Conservation (phyloP, 768 basidiomycete genomes). For the Tricholoma saponaceum region DNA sequence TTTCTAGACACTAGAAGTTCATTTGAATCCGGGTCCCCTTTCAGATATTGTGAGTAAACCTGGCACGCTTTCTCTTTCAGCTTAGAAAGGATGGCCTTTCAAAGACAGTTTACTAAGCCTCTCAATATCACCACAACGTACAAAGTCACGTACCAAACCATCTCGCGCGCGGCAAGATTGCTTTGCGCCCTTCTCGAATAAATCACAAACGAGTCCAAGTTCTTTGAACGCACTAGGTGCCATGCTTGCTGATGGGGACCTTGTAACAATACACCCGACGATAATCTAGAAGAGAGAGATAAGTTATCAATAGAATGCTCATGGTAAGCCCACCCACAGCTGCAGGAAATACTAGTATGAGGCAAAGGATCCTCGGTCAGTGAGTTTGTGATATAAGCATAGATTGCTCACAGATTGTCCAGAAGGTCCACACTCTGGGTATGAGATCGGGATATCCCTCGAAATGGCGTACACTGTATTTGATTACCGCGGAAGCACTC, state of each 20-base stretch:
- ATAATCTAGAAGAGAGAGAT: slow-evolving; percentile 41
- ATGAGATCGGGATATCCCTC: slow-evolving; percentile 59
- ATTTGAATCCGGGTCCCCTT: slow-evolving; percentile 33
- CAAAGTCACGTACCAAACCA: slow-evolving; percentile 38
- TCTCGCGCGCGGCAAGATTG: slow-evolving; percentile 55
- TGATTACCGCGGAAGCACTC: slow-evolving; percentile 64
- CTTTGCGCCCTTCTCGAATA: slow-evolving; percentile 56
- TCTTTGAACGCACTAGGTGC: slow-evolving; percentile 65
- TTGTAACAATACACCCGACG: slow-evolving; percentile 61
- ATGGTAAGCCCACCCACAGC: not conserved
- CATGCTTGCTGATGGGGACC: slow-evolving; percentile 63
- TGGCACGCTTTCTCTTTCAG: slow-evolving; percentile 51
- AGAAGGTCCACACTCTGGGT: slow-evolving; percentile 59
- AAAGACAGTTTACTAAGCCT: not conserved
- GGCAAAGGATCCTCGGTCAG: not conserved
- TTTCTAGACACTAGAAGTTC: slow-evolving; percentile 37
- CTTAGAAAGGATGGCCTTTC: slow-evolving; percentile 47
- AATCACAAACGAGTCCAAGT: slow-evolving; percentile 57
- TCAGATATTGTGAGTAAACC: slow-evolving; percentile 47
- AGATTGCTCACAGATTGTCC: slow-evolving; percentile 59
- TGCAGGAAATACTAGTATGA: not conserved
- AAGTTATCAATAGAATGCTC: not conserved
- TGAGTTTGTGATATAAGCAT: not conserved
- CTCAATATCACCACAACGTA: not conserved
- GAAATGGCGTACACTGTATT: slow-evolving; percentile 45